Percentiles rank a stretch among this genome's conserved stretches.
These are phyloP conservation scores for Globisporangium echinulatum DNA, from an alignment of 352 stramenopile genomes.

Conservation along the genomic window DNA sequence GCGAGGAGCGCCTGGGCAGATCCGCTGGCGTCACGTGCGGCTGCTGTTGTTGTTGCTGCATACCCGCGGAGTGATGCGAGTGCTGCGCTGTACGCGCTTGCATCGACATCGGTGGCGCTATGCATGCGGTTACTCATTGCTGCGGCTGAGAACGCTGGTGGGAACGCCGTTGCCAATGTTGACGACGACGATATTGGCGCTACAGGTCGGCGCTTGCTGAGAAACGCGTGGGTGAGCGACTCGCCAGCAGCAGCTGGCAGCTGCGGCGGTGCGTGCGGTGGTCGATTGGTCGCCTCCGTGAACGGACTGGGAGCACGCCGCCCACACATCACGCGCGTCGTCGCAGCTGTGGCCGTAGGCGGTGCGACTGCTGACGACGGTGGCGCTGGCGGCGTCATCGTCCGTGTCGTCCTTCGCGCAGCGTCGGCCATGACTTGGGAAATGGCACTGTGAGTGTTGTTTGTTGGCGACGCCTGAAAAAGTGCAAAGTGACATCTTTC, in stretches of 20 bases:
- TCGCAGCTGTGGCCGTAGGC: not conserved
- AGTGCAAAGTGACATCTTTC: not conserved
- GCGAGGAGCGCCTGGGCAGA: constrained; percentile 13
- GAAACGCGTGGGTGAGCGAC: constrained; percentile 8
- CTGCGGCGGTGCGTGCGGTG: not conserved
- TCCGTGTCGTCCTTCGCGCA: not conserved
- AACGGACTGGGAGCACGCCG: too few species aligned
- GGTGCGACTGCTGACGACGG: too few species aligned
- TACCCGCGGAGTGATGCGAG: not conserved
- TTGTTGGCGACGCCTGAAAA: too few species aligned
- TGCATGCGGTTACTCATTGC: not conserved
- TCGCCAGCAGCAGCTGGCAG: not conserved
- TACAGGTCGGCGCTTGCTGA: constrained; percentile 5
- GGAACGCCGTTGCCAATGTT: not conserved
- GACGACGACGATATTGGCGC: not conserved
- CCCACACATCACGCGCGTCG: not conserved
- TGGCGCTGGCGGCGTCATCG: too few species aligned
- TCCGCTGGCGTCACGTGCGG: constrained; percentile 1
- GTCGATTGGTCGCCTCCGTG: not conserved
- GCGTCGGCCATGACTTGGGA: not conserved
- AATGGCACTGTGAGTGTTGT: not conserved
- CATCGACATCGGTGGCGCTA: not conserved
- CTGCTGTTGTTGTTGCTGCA: not conserved
- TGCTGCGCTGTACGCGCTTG: not conserved
- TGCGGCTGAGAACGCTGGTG: not conserved